Conservation (phyloP, 169 alveolate genomes). For the Nephromyces sp. region DNA sequence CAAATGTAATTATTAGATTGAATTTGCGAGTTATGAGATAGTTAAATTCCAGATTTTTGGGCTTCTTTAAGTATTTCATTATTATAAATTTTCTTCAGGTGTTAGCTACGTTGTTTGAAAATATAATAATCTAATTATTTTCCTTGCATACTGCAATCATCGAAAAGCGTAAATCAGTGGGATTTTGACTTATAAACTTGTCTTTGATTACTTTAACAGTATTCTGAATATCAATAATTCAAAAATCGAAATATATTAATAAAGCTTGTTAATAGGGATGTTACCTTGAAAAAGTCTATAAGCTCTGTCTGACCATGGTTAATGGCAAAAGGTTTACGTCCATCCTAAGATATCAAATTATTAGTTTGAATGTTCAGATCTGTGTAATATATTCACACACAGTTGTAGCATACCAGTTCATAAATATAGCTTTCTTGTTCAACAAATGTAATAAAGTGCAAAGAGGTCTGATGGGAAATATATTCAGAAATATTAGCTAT, state of each 20-base stretch:
- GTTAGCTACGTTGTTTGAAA: neutral
- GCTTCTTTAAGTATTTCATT: too few species aligned
- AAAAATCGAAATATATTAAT: neutral
- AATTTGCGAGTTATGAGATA: too few species aligned
- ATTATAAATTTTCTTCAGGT: neutral
- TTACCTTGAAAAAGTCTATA: neutral
- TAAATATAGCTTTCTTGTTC: slow-evolving; percentile 49
- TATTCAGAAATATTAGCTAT: neutral
- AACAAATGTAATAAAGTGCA: slow-evolving; percentile 52
- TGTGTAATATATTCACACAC: neutral
- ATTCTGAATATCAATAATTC: neutral
- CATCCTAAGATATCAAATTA: slow-evolving; percentile 36
- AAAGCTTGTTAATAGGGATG: neutral
- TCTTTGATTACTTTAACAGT: neutral
- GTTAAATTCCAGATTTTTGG: too few species aligned
- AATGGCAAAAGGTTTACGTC: slow-evolving; percentile 43
- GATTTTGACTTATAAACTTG: neutral
- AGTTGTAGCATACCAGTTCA: slow-evolving; percentile 36
- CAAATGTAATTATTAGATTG: neutral
- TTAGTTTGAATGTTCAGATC: neutral
- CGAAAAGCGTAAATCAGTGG: slow-evolving; percentile 5
- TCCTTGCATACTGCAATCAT: slow-evolving; percentile 1
- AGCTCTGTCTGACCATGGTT: slow-evolving; percentile 38
- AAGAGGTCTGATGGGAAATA: slow-evolving; percentile 6
- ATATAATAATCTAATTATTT: neutral